A percentile compares a stretch with the other conserved stretches of the same genome.
These are phyloP conservation scores for Aspergillus avenaceus DNA, from an alignment of 495 filamentous ascomycete genomes.

Conservation along the genomic window DNA sequence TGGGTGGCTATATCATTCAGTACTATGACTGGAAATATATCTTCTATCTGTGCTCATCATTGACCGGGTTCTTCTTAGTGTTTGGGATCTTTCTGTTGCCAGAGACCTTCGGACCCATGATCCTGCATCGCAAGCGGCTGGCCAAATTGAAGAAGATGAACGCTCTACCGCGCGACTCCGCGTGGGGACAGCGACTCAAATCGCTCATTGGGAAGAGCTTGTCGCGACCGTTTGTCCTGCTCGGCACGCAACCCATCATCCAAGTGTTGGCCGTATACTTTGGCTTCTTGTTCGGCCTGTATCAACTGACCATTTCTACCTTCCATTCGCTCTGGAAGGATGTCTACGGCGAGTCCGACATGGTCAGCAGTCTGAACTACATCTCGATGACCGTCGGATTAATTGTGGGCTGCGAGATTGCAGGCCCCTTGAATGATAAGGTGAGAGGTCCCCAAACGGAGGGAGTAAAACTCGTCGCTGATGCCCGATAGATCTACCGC, in stretches of 20 bases:
- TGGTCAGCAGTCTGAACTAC: conserved; percentile 62
- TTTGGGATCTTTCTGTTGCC: conserved; percentile 33
- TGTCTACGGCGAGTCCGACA: conserved; percentile 52
- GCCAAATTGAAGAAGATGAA: too few species aligned
- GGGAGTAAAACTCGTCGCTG: too few species aligned
- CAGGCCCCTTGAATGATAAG: background rate
- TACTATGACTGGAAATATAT: conserved; percentile 56
- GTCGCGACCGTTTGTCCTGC: conserved; percentile 1
- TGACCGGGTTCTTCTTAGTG: conserved; percentile 44
- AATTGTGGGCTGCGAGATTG: conserved; percentile 55
- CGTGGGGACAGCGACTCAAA: too few species aligned
- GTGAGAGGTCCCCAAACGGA: too few species aligned
- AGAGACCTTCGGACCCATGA: background rate
- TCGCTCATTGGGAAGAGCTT: background rate
- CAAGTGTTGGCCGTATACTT: conserved; percentile 3
- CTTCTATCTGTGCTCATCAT: conserved; percentile 48
- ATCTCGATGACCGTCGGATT: conserved; percentile 61
- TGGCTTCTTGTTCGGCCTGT: conserved; percentile 1
- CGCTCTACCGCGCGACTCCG: too few species aligned
- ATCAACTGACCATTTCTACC: conserved; percentile 3
- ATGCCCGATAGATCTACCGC: too few species aligned
- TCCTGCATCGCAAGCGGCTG: background rate
- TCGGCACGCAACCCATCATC: conserved; percentile 5
- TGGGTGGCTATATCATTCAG: conserved; percentile 49
- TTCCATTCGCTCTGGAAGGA: conserved; percentile 42